These are phyloP conservation scores for Penicillium sp. DNA, from an alignment of 2,329 filamentous ascomycete species.

Conservation along the genomic window DNA sequence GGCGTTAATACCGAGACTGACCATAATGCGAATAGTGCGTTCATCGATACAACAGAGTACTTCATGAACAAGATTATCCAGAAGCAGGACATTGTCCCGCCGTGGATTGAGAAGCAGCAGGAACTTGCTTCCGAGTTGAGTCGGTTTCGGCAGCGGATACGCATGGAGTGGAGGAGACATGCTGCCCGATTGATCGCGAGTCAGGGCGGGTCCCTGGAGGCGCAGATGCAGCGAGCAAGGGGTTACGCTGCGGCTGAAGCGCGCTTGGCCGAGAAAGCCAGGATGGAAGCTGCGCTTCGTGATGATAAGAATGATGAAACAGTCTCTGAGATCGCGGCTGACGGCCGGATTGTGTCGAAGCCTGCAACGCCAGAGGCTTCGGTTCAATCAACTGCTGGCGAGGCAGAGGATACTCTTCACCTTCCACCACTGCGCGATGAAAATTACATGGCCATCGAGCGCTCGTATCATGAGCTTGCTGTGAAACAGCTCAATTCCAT, in stretches of 20 bases:
- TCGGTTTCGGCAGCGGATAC: slow-evolving; percentile 71
- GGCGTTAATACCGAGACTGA: slow-evolving; percentile 72
- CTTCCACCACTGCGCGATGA: slow-evolving; percentile 74
- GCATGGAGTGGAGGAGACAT: slow-evolving; percentile 82
- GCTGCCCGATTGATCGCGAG: slow-evolving; percentile 77
- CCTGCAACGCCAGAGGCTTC: slow-evolving; percentile 3
- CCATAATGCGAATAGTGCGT: slow-evolving; percentile 78
- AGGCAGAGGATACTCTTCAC: slow-evolving; percentile 36
- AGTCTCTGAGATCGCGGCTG: slow-evolving; percentile 26
- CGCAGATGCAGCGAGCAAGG: slow-evolving; percentile 71
- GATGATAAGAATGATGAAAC: slow-evolving; percentile 9
- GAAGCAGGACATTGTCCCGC: slow-evolving; percentile 90
- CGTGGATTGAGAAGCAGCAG: slow-evolving; percentile 99
- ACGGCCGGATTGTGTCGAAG: slow-evolving; percentile 27
- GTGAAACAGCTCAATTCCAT: slow-evolving; percentile 77
- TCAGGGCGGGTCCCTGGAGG: slow-evolving; percentile 71
- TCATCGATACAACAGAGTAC: slow-evolving; percentile 94
- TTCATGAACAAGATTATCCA: slow-evolving; percentile 99
- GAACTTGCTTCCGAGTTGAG: slow-evolving; percentile 71
- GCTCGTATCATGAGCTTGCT: slow-evolving; percentile 72
- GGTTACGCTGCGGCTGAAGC: slow-evolving; percentile 75
- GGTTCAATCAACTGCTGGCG: slow-evolving; percentile 13
- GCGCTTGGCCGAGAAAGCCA: slow-evolving; percentile 30
- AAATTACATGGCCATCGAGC: slow-evolving; percentile 72
- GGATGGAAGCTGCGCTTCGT: slow-evolving; percentile 29